A percentile compares a stretch with the other conserved stretches of the same genome.
phyloP scores from a whole-genome alignment of 495 filamentous ascomycete genomes.

The Trypethelium eluteriae region DNA sequence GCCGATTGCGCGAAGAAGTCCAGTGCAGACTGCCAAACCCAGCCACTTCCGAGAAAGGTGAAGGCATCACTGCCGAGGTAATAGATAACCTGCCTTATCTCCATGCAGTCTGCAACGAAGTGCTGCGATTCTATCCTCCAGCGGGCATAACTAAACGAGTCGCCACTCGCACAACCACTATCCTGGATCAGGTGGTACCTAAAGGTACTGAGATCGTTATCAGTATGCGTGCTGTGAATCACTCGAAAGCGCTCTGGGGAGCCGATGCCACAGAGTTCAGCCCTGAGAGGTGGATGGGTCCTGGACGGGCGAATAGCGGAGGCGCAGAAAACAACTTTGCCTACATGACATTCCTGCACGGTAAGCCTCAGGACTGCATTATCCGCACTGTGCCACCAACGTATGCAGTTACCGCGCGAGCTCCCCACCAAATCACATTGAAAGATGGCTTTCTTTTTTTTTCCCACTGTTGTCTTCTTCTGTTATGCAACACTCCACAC shows the following conservation, averaged over 20 bases:
- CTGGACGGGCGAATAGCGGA: constrained; percentile 2
- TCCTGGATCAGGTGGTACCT: constrained; percentile 10
- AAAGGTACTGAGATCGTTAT: constrained; percentile 14
- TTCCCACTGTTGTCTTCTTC: neutral
- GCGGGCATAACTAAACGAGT: constrained; percentile 12
- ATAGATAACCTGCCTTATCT: constrained; percentile 14
- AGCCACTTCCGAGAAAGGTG: neutral
- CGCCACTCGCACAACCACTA: neutral
- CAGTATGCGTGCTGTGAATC: constrained; percentile 15
- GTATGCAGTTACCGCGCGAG: neutral
- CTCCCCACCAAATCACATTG: neutral
- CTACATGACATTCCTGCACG: constrained; percentile 16
- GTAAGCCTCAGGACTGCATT: neutral
- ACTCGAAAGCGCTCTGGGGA: constrained; percentile 15
- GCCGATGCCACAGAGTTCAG: constrained; percentile 14
- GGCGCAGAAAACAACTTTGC: constrained; percentile 13
- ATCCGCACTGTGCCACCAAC: no score
- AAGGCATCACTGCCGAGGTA: constrained; percentile 11
- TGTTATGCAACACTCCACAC: neutral
- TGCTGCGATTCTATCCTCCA: constrained; percentile 13
- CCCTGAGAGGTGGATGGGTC: constrained; percentile 15
- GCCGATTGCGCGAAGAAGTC: constrained; percentile 4
- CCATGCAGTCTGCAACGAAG: constrained; percentile 17
- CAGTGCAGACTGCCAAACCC: constrained; percentile 12
- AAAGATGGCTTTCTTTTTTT: neutral